Conservation (phyloP, 257 asterid genomes). For the Handroanthus guayacan region DNA sequence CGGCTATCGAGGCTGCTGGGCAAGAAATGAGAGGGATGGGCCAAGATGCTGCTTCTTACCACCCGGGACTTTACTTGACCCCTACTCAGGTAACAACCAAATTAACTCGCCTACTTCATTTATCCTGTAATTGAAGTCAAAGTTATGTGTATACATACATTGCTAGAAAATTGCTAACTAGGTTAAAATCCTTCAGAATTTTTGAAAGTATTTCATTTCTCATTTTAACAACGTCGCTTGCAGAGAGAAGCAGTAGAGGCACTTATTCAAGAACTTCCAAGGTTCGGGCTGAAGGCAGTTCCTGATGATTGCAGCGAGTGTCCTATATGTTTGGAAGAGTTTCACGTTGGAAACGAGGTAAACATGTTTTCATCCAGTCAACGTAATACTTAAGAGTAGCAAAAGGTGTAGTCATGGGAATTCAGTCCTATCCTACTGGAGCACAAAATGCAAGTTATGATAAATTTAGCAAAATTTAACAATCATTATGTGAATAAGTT, state of each 20-base stretch:
- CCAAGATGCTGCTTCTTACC: conserved; percentile 87
- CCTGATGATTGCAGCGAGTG: conserved; percentile 97
- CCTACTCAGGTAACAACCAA: conserved; percentile 76
- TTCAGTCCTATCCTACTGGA: background rate
- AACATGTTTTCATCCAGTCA: background rate
- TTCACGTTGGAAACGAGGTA: conserved; percentile 92
- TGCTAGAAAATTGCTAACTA: background rate
- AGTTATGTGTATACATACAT: background rate
- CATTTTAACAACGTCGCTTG: background rate
- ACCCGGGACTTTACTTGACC: conserved; percentile 91
- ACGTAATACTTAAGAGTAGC: background rate
- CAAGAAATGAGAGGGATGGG: conserved; percentile 98
- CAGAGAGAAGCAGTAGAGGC: conserved; percentile 99
- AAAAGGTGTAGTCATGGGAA: background rate
- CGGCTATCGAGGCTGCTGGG: conserved; percentile 99
- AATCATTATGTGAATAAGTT: no score
- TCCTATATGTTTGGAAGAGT: conserved; percentile 95
- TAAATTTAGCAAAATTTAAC: no score
- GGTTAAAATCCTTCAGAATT: conserved; percentile 1
- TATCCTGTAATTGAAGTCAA: background rate
- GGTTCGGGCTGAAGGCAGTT: conserved; percentile 86
- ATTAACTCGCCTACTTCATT: background rate
- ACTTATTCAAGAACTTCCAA: conserved; percentile 94
- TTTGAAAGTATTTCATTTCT: background rate
- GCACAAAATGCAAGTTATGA: background rate